Percentiles rank a stretch among this genome's conserved stretches.
Conservation (phyloP, 257 asterid genomes). For the Solanum medicagineum region DNA sequence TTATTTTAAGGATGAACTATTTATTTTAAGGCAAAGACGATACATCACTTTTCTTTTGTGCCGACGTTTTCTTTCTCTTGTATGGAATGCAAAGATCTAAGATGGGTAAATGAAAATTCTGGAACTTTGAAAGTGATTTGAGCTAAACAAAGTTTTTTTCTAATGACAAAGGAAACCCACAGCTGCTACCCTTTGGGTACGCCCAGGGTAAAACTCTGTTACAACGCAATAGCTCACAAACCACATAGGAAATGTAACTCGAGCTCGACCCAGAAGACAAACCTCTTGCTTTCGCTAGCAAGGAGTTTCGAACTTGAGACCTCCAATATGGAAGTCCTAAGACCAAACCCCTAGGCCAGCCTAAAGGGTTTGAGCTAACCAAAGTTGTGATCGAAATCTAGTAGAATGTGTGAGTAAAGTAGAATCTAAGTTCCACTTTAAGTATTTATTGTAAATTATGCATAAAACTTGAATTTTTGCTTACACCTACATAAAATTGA, state of each 20-base stretch:
- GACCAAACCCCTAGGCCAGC: too few relatives aligned
- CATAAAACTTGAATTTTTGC: not conserved
- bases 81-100: not conserved
- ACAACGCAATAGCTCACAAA: too few relatives aligned
- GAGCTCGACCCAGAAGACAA: too few relatives aligned
- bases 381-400: not conserved
- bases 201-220: too few relatives aligned
- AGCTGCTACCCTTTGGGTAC: too few relatives aligned
- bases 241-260: too few relatives aligned
- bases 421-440: not conserved
- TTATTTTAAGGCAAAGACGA: not conserved
- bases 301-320: too few relatives aligned
- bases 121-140: not conserved
- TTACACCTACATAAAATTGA: not conserved
- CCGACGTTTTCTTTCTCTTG: not conserved
- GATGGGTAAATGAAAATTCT: too few relatives aligned
- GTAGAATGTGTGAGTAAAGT: not conserved
- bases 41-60: not conserved
- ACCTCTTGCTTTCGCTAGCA: too few relatives aligned
- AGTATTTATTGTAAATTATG: not conserved
- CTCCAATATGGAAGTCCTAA: too few relatives aligned
- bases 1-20: not conserved
- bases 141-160: not conserved
- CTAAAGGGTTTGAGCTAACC: not conserved
- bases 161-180: too few relatives aligned